These are phyloP conservation scores for Claviceps sp. DNA, from an alignment of 2,329 filamentous ascomycete genomes.

Conservation along the genomic window DNA sequence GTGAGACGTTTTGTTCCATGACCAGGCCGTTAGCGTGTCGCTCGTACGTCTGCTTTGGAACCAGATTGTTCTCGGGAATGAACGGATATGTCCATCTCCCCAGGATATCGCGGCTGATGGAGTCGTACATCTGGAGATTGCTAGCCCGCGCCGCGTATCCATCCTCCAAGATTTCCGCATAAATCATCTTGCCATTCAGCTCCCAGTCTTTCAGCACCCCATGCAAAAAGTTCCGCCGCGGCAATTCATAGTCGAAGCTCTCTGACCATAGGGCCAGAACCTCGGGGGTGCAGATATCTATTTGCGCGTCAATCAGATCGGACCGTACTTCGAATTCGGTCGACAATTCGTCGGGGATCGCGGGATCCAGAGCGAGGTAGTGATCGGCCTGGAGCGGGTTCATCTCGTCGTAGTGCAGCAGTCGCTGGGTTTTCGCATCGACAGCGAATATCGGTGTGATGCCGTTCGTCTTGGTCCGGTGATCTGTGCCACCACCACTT, in stretches of 20 bases:
- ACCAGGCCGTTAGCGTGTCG: constrained; percentile 58
- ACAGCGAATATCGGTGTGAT: constrained; percentile 76
- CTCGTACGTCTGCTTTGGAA: constrained; percentile 64
- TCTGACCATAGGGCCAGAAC: constrained; percentile 92
- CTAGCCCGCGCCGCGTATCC: constrained; percentile 78
- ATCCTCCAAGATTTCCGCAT: constrained; percentile 71
- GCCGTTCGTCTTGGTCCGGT: constrained; percentile 64
- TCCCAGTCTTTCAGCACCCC: constrained; percentile 95
- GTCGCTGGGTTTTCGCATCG: constrained; percentile 65
- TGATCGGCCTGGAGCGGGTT: constrained; percentile 52
- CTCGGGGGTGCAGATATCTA: constrained; percentile 95
- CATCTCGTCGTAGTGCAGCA: constrained; percentile 90
- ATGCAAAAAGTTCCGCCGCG: constrained; percentile 76
- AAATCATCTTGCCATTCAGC: constrained; percentile 91
- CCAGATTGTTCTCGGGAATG: constrained; percentile 76
- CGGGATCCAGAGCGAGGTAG: constrained; percentile 61
- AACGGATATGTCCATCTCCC: constrained; percentile 80
- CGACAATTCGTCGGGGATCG: constrained; percentile 57
- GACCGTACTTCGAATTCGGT: constrained; percentile 68
- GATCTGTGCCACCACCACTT: constrained; percentile 54
- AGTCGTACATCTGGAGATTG: constrained; percentile 80
- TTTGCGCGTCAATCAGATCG: constrained; percentile 84
- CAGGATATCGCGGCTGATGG: constrained; percentile 76
- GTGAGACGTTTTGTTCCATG: constrained; percentile 62
- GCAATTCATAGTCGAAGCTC: constrained; percentile 91